Evolutionary conservation across 1,139 yeast genomes (phyloP).

Genomic region (Geotrichum bryndzae): DNA sequence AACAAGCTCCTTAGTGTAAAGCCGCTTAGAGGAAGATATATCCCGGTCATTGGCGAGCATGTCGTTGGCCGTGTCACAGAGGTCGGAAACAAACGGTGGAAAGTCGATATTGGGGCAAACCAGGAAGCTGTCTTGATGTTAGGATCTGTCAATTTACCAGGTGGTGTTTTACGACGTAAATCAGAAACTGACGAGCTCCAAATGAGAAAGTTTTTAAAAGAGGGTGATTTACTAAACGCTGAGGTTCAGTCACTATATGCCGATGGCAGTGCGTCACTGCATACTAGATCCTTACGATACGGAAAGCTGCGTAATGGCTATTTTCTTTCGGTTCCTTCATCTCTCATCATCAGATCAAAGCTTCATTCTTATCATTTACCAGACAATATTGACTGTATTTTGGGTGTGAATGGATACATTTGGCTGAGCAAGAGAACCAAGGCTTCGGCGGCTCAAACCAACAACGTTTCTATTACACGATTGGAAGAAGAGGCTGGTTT

Average conservation of each 20-base stretch:
- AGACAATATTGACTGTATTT: conserved; percentile 80
- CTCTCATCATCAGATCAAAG: conserved; percentile 74
- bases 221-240: conserved; percentile 94
- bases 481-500: conserved; percentile 91
- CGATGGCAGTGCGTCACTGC: conserved; percentile 91
- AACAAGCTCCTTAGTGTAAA: conserved; percentile 80
- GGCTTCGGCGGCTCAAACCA: conserved; percentile 32
- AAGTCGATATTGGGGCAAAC: conserved; percentile 89
- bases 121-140: conserved; percentile 89
- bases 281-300: conserved; percentile 89
- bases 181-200: conserved; percentile 93
- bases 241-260: conserved; percentile 87
- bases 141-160: conserved; percentile 95
- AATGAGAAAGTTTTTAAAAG: conserved; percentile 89
- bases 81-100: conserved; percentile 93
- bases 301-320: conserved; percentile 93
- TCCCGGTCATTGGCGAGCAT: conserved; percentile 96
- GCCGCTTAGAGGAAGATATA: conserved; percentile 80
- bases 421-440: conserved; percentile 78
- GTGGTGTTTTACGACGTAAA: conserved; percentile 90
- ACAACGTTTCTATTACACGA: conserved; percentile 63
- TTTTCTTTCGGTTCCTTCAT: conserved; percentile 72
- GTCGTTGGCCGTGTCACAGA: conserved; percentile 90
- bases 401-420: conserved; percentile 91
- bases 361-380: conserved; percentile 83